These are phyloP conservation scores for Orychophragmus violaceus DNA, from an alignment of 345 rosid genomes.

Conservation along the genomic window DNA sequence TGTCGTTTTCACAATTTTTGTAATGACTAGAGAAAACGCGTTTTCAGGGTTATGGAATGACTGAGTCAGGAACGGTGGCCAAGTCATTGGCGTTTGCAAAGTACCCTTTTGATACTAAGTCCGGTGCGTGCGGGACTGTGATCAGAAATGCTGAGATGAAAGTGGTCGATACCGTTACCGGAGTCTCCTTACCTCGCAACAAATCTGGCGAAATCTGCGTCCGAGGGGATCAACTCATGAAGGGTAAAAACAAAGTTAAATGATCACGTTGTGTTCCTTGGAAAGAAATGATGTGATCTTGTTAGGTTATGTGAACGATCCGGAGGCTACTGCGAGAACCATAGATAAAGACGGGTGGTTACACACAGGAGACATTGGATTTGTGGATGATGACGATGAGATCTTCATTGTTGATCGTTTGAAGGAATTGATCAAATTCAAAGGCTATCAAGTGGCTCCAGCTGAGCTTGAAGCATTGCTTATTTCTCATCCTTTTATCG, in stretches of 20 bases:
- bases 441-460: not conserved
- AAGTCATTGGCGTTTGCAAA: not conserved
- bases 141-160: not conserved
- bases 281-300: not conserved
- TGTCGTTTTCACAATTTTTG: slow-evolving; percentile 21
- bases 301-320: not conserved
- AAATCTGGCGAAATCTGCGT: not conserved
- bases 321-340: not conserved
- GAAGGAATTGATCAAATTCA: not conserved
- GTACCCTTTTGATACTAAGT: not conserved
- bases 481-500: not conserved
- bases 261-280: too few relatives aligned
- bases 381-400: not conserved
- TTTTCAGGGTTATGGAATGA: not conserved
- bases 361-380: not conserved
- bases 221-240: not conserved
- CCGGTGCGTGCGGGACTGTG: not conserved
- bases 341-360: not conserved
- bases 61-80: not conserved
- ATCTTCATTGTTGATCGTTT: not conserved
- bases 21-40: not conserved
- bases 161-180: not conserved
- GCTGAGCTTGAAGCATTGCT: not conserved
- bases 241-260: not conserved
- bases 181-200: not conserved